Conservation (phyloP, 2,329 filamentous ascomycete species). For the Ascosphaera apis region DNA sequence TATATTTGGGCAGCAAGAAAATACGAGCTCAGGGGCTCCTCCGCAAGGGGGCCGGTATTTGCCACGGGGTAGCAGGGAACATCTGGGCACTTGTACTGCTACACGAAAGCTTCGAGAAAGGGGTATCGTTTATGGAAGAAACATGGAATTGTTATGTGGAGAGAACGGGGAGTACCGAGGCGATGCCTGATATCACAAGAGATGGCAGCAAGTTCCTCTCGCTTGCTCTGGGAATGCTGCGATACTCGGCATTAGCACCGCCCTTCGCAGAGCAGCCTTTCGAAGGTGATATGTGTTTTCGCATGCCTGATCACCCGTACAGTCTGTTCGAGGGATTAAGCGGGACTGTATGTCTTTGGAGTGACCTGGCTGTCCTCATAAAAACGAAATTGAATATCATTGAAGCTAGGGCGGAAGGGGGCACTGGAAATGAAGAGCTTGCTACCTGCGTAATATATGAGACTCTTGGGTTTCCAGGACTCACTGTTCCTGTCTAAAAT, state of each 20-base stretch:
- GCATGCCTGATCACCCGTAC: constrained; percentile 19
- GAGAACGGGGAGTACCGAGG: constrained; percentile 3
- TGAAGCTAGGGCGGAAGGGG: not conserved
- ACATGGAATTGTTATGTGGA: constrained; percentile 9
- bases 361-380: constrained; percentile 8
- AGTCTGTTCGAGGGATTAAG: constrained; percentile 18
- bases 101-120: constrained; percentile 16
- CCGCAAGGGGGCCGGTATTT: constrained; percentile 19
- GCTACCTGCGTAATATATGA: not conserved
- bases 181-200: constrained; percentile 8
- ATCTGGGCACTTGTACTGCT: constrained; percentile 17
- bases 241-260: constrained; percentile 16
- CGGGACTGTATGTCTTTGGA: constrained; percentile 19
- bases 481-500: not conserved
- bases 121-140: constrained; percentile 6
- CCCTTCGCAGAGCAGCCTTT: constrained; percentile 12
- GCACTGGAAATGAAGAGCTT: too few relatives aligned
- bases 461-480: not conserved
- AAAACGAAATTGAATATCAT: not conserved
- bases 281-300: constrained; percentile 10
- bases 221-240: constrained; percentile 14
- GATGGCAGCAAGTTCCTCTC: constrained; percentile 16
- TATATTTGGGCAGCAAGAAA: constrained; percentile 12
- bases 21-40: constrained; percentile 20
- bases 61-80: constrained; percentile 20